These are phyloP conservation scores for Emmonsiellopsis sp. DNA, from an alignment of 2,329 filamentous ascomycete genomes.

Conservation along the genomic window DNA sequence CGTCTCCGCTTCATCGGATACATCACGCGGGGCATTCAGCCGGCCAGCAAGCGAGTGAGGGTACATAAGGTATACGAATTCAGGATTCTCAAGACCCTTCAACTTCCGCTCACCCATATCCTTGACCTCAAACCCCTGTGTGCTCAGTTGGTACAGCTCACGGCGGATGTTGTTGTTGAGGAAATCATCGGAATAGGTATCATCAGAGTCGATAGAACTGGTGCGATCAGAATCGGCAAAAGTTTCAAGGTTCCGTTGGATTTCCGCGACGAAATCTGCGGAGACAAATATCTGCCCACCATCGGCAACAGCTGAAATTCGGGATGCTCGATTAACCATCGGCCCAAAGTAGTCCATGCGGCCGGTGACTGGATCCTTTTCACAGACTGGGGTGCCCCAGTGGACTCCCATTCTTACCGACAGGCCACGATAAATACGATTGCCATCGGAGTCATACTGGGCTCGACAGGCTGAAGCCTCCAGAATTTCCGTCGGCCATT, in stretches of 20 bases:
- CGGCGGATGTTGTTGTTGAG: constrained; percentile 70
- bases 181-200: constrained; percentile 65
- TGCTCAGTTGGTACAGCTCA: constrained; percentile 77
- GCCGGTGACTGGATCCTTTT: constrained; percentile 89
- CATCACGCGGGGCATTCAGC: constrained; percentile 37
- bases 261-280: constrained; percentile 92
- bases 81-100: constrained; percentile 94
- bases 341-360: constrained; percentile 99
- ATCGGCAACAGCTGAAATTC: constrained; percentile 89
- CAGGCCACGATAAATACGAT: constrained; percentile 83
- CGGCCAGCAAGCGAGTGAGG: constrained; percentile 79
- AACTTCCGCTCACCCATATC: constrained; percentile 91
- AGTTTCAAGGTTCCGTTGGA: constrained; percentile 79
- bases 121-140: constrained; percentile 92
- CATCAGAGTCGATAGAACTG: constrained; percentile 59
- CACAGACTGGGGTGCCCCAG: constrained; percentile 88
- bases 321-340: constrained; percentile 95
- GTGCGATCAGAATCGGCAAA: constrained; percentile 76
- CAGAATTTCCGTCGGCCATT: constrained; percentile 89
- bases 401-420: constrained; percentile 98
- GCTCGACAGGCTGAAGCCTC: constrained; percentile 78
- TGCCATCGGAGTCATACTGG: constrained; percentile 71
- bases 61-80: constrained; percentile 91
- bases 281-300: constrained; percentile 96
- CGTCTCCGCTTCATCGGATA: constrained; percentile 34